phyloP scores from a whole-genome alignment of 2,329 filamentous ascomycete genomes.

The Fusarium illudens region DNA sequence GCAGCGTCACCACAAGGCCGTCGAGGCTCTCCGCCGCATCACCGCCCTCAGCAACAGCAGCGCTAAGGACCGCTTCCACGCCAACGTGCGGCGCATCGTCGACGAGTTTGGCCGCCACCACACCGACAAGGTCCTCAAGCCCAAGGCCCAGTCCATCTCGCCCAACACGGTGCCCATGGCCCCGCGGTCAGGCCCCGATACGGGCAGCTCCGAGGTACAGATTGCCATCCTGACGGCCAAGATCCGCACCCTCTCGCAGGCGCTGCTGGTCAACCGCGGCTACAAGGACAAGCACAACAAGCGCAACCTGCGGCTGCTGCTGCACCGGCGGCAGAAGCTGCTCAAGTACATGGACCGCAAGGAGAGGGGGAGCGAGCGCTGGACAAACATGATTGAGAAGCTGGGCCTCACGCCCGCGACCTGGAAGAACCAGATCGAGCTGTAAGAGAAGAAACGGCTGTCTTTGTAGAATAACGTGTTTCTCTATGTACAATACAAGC shows the following conservation, averaged over 20 bases:
- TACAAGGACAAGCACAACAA: constrained; percentile 95
- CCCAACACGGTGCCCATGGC: constrained; percentile 53
- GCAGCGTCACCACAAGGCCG: constrained; percentile 70
- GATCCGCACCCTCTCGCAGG: constrained; percentile 81
- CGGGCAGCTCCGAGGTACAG: constrained; percentile 96
- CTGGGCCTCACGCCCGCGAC: constrained; percentile 87
- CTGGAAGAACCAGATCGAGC: constrained; percentile 85
- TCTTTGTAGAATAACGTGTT: constrained; percentile 55
- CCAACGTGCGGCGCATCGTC: constrained; percentile 86
- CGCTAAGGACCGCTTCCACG: constrained; percentile 78
- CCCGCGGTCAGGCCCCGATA: constrained; percentile 83
- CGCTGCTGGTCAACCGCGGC: constrained; percentile 71
- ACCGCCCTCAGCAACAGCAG: constrained; percentile 79
- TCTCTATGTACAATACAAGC: constrained; percentile 61
- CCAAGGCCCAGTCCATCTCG: constrained; percentile 62
- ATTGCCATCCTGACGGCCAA: constrained; percentile 94
- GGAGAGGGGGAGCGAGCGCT: constrained; percentile 90
- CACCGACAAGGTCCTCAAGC: constrained; percentile 76
- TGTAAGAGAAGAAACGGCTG: constrained; percentile 38
- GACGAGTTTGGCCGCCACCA: constrained; percentile 90
- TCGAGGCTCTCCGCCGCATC: constrained; percentile 82
- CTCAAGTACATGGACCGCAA: constrained; percentile 86
- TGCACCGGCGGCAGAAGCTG: constrained; percentile 89
- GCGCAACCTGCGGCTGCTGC: constrained; percentile 83
- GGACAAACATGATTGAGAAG: constrained; percentile 84